Percentiles rank a stretch among this genome's conserved stretches.
These are phyloP conservation scores for Phaeomoniella chlamydospora DNA, from an alignment of 2,329 filamentous ascomycete species.

Conservation along the genomic window DNA sequence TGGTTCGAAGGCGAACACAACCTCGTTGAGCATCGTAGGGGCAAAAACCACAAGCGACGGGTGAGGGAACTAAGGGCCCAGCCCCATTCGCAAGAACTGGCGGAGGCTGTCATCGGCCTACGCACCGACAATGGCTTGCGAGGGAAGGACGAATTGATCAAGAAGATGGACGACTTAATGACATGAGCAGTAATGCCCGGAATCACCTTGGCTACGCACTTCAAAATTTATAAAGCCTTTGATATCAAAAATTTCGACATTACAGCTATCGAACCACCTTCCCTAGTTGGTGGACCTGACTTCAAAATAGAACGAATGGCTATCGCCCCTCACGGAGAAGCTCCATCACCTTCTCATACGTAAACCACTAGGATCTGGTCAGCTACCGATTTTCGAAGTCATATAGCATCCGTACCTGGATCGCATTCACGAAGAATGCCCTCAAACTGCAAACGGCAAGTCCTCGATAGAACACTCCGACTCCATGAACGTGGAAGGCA, in stretches of 20 bases:
- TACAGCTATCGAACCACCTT: constrained; percentile 4
- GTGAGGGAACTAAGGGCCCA: constrained; percentile 70
- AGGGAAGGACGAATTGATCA: constrained; percentile 10
- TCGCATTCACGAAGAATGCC: constrained; percentile 85
- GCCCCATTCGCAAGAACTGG: constrained; percentile 73
- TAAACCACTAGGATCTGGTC: constrained; percentile 60
- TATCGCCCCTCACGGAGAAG: constrained; percentile 1
- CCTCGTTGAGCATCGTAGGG: constrained; percentile 59
- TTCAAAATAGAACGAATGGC: no score
- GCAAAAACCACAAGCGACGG: constrained; percentile 87
- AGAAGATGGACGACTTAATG: constrained; percentile 9
- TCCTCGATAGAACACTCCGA: constrained; percentile 54
- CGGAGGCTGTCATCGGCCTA: constrained; percentile 65
- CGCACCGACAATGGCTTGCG: constrained; percentile 51
- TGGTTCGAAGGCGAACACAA: constrained; percentile 84
- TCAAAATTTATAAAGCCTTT: no score
- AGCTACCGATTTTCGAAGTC: constrained; percentile 3
- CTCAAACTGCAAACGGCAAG: constrained; percentile 68
- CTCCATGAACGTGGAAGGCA: constrained; percentile 51
- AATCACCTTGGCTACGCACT: no score
- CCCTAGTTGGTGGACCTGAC: no score
- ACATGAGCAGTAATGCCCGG: no score
- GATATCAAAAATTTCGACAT: background rate
- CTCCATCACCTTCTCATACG: constrained; percentile 78
- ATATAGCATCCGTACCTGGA: constrained; percentile 40